Percentiles rank a stretch among this genome's conserved stretches.
Conservation (phyloP, 495 filamentous ascomycete species). For the Hypoxylon rickii region DNA sequence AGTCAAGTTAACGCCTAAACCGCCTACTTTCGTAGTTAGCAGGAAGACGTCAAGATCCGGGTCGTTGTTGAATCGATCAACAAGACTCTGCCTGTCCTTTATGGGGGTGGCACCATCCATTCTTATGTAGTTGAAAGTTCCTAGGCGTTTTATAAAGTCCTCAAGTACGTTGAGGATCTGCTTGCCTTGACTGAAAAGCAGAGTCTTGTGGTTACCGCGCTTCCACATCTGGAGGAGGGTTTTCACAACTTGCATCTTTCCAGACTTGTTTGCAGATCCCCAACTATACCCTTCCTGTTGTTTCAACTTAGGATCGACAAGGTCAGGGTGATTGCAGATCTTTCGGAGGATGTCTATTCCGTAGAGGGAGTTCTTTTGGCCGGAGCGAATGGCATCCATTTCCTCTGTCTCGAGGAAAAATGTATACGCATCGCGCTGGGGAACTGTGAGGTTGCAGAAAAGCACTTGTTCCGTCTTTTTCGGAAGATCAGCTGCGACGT, state of each 20-base stretch:
- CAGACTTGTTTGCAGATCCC: conserved; percentile 74
- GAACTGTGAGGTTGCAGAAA: conserved; percentile 85
- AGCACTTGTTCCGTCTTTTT: conserved; percentile 94
- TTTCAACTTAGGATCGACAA: conserved; percentile 67
- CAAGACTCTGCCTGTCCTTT: conserved; percentile 76
- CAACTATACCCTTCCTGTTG: conserved; percentile 68
- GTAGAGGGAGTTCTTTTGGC: conserved; percentile 76
- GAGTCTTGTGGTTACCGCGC: conserved; percentile 81
- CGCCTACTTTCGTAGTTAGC: conserved; percentile 92
- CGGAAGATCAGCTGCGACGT: conserved; percentile 90
- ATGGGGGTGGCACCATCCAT: conserved; percentile 94
- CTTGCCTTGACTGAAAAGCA: conserved; percentile 87
- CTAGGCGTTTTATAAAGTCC: conserved; percentile 67
- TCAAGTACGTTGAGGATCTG: conserved; percentile 95
- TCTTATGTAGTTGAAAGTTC: conserved; percentile 75
- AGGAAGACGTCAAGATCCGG: conserved; percentile 84
- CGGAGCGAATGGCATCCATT: conserved; percentile 74
- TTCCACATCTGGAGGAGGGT: conserved; percentile 85
- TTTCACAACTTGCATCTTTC: conserved; percentile 93
- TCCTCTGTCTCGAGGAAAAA: conserved; percentile 81
- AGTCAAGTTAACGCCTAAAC: conserved; percentile 79
- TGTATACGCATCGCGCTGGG: conserved; percentile 77
- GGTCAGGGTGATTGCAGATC: conserved; percentile 95
- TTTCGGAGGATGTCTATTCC: conserved; percentile 92
- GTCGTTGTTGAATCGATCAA: conserved; percentile 89